phyloP scores from a whole-genome alignment of 495 filamentous ascomycete species.

The Aspergillus hancockii region DNA sequence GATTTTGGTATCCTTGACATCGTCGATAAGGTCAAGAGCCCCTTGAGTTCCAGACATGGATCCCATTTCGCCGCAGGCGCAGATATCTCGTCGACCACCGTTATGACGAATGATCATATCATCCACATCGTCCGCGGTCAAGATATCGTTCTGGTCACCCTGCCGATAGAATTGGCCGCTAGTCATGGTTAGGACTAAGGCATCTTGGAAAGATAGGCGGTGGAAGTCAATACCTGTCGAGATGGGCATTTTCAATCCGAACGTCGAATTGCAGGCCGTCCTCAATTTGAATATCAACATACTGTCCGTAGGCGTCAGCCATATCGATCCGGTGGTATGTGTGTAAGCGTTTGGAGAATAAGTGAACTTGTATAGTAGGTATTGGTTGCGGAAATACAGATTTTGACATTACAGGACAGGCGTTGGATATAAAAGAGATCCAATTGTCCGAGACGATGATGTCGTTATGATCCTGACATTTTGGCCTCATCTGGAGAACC shows the following conservation, averaged over 20 bases:
- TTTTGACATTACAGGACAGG: not conserved
- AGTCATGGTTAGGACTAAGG: not conserved
- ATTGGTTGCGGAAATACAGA: not conserved
- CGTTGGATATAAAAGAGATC: no score
- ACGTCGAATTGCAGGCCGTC: constrained; percentile 13
- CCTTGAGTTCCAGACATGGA: constrained; percentile 11
- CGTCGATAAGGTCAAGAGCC: constrained; percentile 9
- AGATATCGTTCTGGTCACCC: constrained; percentile 10
- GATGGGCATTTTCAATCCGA: constrained; percentile 9
- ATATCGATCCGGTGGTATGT: not conserved
- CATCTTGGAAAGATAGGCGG: not conserved
- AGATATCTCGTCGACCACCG: constrained; percentile 11
- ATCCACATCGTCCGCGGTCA: constrained; percentile 12
- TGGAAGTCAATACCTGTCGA: constrained; percentile 8
- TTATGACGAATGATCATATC: constrained; percentile 16
- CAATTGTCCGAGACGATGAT: no score
- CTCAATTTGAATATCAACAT: constrained; percentile 11
- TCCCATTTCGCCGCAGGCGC: not conserved
- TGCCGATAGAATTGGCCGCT: constrained; percentile 12
- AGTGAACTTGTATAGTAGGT: not conserved
- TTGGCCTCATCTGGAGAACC: not conserved
- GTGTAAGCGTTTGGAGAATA: not conserved
- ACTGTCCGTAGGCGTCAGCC: not conserved
- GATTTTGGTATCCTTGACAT: constrained; percentile 2
- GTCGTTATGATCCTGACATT: no score